A percentile compares a stretch with the other conserved stretches of the same genome.
phyloP scores from a whole-genome alignment of 257 asterid species.

The Primulina tabacum region DNA sequence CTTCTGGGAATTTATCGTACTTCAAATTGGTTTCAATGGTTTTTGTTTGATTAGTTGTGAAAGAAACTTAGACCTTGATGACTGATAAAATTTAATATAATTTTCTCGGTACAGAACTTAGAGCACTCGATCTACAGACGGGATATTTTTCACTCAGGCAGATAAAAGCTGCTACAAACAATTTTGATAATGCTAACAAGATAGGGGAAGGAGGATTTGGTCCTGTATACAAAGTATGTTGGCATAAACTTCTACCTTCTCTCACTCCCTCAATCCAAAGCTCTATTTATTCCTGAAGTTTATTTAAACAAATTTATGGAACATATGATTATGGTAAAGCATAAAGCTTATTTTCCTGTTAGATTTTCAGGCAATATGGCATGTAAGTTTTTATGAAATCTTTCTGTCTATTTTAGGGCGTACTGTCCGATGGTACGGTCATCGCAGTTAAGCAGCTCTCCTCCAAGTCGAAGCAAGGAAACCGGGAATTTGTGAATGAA shows the following conservation, averaged over 20 bases:
- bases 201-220: conserved; percentile 91
- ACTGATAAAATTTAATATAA: conserved; percentile 1
- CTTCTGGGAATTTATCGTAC: neutral
- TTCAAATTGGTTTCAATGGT: neutral
- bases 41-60: neutral
- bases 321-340: neutral
- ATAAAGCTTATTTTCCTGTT: neutral
- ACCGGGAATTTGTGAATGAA: conserved; percentile 72
- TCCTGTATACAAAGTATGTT: conserved; percentile 60
- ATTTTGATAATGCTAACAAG: conserved; percentile 62
- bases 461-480: conserved; percentile 78
- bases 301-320: neutral
- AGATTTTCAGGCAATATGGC: conserved; percentile 1
- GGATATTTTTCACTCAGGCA: conserved; percentile 64
- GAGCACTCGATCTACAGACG: conserved; percentile 52
- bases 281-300: conserved; percentile 6
- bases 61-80: neutral
- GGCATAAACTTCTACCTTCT: neutral
- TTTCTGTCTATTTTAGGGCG: conserved; percentile 39
- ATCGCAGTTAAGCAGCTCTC: conserved; percentile 86
- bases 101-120: conserved; percentile 43
- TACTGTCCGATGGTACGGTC: conserved; percentile 45
- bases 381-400: conserved; percentile 8
- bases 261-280: neutral
- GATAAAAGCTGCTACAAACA: conserved; percentile 66